phyloP scores from a whole-genome alignment of 75 land plant genomes.

The Sequoiadendron giganteum region DNA sequence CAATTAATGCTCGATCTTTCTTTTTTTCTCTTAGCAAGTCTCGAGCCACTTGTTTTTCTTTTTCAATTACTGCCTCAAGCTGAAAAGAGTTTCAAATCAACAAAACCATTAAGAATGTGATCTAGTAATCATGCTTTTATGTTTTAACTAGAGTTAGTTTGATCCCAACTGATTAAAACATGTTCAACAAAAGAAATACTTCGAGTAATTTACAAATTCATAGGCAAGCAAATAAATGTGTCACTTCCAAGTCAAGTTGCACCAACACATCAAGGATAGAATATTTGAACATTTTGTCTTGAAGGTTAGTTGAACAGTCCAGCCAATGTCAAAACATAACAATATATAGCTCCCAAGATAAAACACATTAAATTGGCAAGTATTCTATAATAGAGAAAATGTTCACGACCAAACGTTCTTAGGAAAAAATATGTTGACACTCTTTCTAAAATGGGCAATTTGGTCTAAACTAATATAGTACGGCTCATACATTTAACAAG shows the following conservation, averaged over 20 bases:
- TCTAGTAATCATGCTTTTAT: background rate
- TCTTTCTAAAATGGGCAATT: background rate
- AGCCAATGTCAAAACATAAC: background rate
- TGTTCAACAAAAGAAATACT: background rate
- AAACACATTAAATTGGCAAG: background rate
- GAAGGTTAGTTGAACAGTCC: background rate
- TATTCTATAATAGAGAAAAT: background rate
- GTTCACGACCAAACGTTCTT: background rate
- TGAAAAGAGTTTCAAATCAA: slow-evolving; percentile 23
- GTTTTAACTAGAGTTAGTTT: background rate
- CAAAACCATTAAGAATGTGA: background rate
- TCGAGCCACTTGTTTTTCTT: slow-evolving; percentile 88
- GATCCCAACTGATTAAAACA: background rate
- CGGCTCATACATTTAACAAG: background rate
- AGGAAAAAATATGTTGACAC: background rate
- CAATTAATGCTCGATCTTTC: slow-evolving; percentile 86
- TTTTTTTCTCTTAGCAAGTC: slow-evolving; percentile 84
- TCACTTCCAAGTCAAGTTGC: background rate
- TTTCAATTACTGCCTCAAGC: slow-evolving; percentile 87
- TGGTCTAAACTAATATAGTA: background rate
- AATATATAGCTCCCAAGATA: background rate
- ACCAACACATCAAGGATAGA: background rate
- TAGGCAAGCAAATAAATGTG: background rate
- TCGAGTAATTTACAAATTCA: background rate
- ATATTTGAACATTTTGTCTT: background rate